A percentile compares a stretch with the other conserved stretches of the same genome.
These are phyloP conservation scores for Sugiyamaella sp. DNA, from an alignment of 1,139 yeast species.

Conservation along the genomic window DNA sequence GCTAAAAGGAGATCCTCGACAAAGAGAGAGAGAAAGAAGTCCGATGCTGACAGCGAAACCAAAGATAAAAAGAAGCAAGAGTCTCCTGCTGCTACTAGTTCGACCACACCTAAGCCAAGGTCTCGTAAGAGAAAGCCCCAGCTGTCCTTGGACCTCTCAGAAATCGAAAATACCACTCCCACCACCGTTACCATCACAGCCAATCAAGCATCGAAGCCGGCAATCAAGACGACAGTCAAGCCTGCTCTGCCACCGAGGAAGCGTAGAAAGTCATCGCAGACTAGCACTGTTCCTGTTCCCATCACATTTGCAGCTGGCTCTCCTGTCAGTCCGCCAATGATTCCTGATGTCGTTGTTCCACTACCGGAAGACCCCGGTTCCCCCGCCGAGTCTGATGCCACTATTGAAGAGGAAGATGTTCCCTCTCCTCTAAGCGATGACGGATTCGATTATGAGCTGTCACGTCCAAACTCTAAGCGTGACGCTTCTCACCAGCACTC, in stretches of 20 bases:
- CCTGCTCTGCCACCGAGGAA: slow-evolving; percentile 9
- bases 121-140: slow-evolving; percentile 16
- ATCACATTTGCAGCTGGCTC: background rate
- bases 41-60: background rate
- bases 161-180: background rate
- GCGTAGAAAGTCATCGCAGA: slow-evolving; percentile 14
- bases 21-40: slow-evolving; percentile 6
- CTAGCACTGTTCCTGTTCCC: background rate
- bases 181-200: background rate
- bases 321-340: background rate
- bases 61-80: background rate
- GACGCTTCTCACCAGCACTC: too few relatives aligned
- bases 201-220: background rate
- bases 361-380: background rate
- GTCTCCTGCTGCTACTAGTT: background rate
- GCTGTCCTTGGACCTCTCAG: background rate
- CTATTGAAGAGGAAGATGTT: slow-evolving; percentile 17
- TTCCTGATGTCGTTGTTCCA: background rate
- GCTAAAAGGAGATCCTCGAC: slow-evolving; percentile 3
- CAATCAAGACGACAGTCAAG: background rate
- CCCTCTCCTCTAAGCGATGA: slow-evolving; percentile 8
- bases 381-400: slow-evolving; percentile 16
- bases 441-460: background rate
- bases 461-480: too few relatives aligned
- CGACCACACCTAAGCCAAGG: slow-evolving; percentile 4